Evolutionary conservation across 257 asterid species (phyloP), one percentile per base, ranked within the genome.

Genomic region (Solanum ossicruentum): DNA sequence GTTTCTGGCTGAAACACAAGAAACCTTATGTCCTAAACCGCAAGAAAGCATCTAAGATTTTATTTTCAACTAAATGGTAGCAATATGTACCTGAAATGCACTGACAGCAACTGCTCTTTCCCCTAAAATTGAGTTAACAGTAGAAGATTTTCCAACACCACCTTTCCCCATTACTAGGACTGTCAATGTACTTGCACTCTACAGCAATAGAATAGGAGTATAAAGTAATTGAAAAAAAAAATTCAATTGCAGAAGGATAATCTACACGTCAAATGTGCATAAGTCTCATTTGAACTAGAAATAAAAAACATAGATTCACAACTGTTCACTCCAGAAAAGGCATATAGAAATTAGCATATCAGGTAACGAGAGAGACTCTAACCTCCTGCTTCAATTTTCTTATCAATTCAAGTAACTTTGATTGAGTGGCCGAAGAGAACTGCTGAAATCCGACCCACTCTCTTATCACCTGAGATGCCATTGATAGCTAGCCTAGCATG

Each of bases 111-210:
- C 99, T 80, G 91, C 97, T 90, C 98, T 93, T 86, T 97, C 99
- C 36, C 98, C 98, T 16, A 97, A 82, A 70, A 97, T 91, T 17
- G 99, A 97, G 86, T 97, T 97, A 79, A 97, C 90, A 16, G 97
- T 92, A 43, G 99, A 97, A 73, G 99, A 97, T 89, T 97, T 97
- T 80, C 99, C 99, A 81, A 97, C 99, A 78, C 99, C 99, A 0
- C 98, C 95, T 92, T 97, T 97, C 85, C 99, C 99, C 99, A 95
- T 92, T 80, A 97, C 97, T 80, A 97, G 95, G 86, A 97, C 86
- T n/a, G 98, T 97, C 92, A 97, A 61, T 15, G 98, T 90, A 87
- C 84, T 89, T 67, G 86, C 95, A 78, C 94, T 87, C 99, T 97
- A 88, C 90, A 20, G 57, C 21, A 77, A 17, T 55, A 63, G 65